Conservation (phyloP, 2,329 filamentous ascomycete species). For the Ceratocystis colombiana region DNA sequence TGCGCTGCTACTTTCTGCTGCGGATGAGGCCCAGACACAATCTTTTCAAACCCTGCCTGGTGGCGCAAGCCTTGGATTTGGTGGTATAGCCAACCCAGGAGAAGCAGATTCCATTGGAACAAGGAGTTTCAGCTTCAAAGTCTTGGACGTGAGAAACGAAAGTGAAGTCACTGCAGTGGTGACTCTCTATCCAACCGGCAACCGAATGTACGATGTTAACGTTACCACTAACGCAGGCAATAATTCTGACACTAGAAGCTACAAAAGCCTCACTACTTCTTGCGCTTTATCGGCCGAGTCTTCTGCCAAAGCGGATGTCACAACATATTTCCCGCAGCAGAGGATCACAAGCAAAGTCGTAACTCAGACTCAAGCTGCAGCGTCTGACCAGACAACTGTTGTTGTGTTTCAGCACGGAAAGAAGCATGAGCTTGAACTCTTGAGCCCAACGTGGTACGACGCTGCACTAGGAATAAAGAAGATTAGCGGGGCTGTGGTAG, state of each 20-base stretch:
- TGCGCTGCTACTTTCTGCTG: constrained; percentile 30
- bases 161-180: not conserved
- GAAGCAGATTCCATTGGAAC: constrained; percentile 2
- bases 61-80: constrained; percentile 11
- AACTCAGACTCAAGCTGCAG: constrained; percentile 32
- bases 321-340: constrained; percentile 71
- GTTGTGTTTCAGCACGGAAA: constrained; percentile 65
- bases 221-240: not conserved
- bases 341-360: constrained; percentile 73
- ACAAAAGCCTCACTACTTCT: constrained; percentile 3
- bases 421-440: constrained; percentile 49
- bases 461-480: constrained; percentile 80
- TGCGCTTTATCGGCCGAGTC: constrained; percentile 28
- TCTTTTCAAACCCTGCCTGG: not conserved
- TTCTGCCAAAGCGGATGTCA: constrained; percentile 35
- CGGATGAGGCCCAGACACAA: not conserved
- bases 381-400: constrained; percentile 33
- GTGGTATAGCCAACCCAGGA: not conserved
- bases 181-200: not conserved
- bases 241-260: not conserved
- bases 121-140: constrained; percentile 16
- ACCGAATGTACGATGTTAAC: not conserved
- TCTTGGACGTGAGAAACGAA: constrained; percentile 9
- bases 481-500: constrained; percentile 67
- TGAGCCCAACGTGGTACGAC: constrained; percentile 67